Percentiles rank a stretch among this genome's conserved stretches.
Conservation (phyloP, 257 asterid genomes). For the Lavandula angustifolia region DNA sequence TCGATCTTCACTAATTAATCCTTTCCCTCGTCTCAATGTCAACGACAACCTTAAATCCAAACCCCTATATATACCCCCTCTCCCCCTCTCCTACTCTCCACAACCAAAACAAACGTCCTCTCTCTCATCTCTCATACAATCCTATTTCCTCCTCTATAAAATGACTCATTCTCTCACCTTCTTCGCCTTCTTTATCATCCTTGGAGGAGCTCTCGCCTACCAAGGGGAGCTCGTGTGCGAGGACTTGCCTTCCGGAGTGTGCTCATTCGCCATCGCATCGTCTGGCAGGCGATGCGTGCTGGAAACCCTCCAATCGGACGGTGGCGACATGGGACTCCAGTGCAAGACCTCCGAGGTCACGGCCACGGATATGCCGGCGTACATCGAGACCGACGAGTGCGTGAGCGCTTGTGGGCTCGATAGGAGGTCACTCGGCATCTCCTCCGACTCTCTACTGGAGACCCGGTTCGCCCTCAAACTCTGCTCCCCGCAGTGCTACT, state of each 20-base stretch:
- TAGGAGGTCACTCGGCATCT: constrained; percentile 41
- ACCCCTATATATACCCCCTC: too few species aligned
- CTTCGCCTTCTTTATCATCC: too few species aligned
- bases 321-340: constrained; percentile 26
- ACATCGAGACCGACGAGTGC: constrained; percentile 43
- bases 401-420: constrained; percentile 43
- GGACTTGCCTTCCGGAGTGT: constrained; percentile 37
- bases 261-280: constrained; percentile 45
- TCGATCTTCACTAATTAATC: too few species aligned
- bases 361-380: constrained; percentile 27
- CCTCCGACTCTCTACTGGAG: constrained; percentile 45
- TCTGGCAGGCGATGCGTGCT: constrained; percentile 42
- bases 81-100: too few species aligned
- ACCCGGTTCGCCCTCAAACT: constrained; percentile 31
- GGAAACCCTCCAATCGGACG: constrained; percentile 30
- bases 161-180: too few species aligned
- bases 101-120: too few species aligned
- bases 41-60: too few species aligned
- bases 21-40: too few species aligned
- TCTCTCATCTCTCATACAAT: too few species aligned
- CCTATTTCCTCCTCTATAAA: too few species aligned
- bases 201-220: too few species aligned
- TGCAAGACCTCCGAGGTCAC: constrained; percentile 44
- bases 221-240: constrained; percentile 44
- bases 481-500: constrained; percentile 42